Evolutionary conservation across 2,329 filamentous ascomycete genomes (phyloP), one percentile per base, ranked within the genome.

Genomic region (Xylariaceae sp.): DNA sequence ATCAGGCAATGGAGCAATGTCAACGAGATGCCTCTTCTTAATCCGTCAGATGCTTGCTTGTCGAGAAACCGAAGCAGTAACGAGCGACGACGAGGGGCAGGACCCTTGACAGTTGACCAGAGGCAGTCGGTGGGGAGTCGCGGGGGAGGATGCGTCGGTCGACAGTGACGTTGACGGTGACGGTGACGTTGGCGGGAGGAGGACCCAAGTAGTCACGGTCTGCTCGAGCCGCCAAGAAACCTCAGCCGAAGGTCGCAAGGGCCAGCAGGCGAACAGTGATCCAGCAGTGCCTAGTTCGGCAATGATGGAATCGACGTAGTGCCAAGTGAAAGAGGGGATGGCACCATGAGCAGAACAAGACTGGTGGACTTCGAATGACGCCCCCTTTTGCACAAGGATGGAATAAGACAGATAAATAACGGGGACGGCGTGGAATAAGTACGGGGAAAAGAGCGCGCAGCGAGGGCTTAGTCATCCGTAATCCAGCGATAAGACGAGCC

Each of bases 1-100:
- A 57, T 60, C 48, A 52, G 56, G 51, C 57, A 61, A 58, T 42
- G n/a, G 42, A 52, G 56, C 62, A 18, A 35, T n/a, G 55, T 52
- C 47, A 59, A 50, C n/a, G 49, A 52, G 49, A 53, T 56, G 50
- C 45, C 51, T 58, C 52, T 54, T 61, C 62, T 30, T 30, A 4
- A 63, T 61, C 55, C 54, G 60, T 59, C 51, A 59, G 61, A 62
- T 35, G 34, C 55, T 58, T 56, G 56, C 56, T 64, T 55, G 48
- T 57, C 52, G 58, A 53, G 56, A 51, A 58, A 62, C 49, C 48
- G 56, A 58, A 54, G 62, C 60, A 67, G 58, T 67, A 72, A 66
- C 69, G 69, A 72, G 66, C 64, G 70, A 66, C 69, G 64, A 65
- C 69, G 63, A 64, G 64, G 68, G 66, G 58, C 64, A 48, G 47